Evolutionary conservation across 2,329 filamentous ascomycete genomes (phyloP).

Genomic region (Diaporthe sp.): DNA sequence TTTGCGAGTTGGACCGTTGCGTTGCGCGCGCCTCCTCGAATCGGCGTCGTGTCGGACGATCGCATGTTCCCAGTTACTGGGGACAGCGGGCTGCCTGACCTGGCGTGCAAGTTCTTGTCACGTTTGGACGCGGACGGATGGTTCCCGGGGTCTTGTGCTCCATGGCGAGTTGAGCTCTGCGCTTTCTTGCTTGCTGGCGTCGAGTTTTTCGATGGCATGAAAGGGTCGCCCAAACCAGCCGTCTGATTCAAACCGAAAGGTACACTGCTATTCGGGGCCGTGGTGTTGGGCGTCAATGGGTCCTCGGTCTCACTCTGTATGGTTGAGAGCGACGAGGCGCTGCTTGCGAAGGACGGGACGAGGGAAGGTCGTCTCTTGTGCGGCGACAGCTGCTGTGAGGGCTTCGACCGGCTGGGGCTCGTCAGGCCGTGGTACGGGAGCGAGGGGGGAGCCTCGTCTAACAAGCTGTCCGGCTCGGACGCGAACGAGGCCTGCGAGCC

Average conservation of each 20-base stretch:
- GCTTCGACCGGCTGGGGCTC: constrained; percentile 55
- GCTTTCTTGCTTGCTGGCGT: constrained; percentile 10
- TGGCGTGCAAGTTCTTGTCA: constrained; percentile 10
- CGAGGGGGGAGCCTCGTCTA: constrained; percentile 52
- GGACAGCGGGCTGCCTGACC: constrained; percentile 34
- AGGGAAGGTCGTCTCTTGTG: constrained; percentile 31
- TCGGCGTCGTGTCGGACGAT: constrained; percentile 26
- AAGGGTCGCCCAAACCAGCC: constrained; percentile 24
- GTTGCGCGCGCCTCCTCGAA: background rate
- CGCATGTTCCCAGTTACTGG: constrained; percentile 36
- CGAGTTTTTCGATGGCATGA: constrained; percentile 10
- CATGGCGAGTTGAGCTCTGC: background rate
- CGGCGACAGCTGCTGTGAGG: constrained; percentile 37
- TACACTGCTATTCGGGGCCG: constrained; percentile 28
- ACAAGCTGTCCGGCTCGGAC: constrained; percentile 57
- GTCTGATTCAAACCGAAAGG: constrained; percentile 34
- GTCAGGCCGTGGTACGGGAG: constrained; percentile 51
- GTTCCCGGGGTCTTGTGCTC: background rate
- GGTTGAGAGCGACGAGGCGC: constrained; percentile 66
- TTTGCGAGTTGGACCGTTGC: background rate
- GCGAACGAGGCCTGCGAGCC: constrained; percentile 50
- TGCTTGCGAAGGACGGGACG: constrained; percentile 54
- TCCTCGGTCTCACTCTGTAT: constrained; percentile 66
- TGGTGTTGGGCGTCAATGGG: constrained; percentile 39
- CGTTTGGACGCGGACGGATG: background rate